Evolutionary conservation across 257 asterid species (phyloP).

Genomic region (Coffea eugenioides): DNA sequence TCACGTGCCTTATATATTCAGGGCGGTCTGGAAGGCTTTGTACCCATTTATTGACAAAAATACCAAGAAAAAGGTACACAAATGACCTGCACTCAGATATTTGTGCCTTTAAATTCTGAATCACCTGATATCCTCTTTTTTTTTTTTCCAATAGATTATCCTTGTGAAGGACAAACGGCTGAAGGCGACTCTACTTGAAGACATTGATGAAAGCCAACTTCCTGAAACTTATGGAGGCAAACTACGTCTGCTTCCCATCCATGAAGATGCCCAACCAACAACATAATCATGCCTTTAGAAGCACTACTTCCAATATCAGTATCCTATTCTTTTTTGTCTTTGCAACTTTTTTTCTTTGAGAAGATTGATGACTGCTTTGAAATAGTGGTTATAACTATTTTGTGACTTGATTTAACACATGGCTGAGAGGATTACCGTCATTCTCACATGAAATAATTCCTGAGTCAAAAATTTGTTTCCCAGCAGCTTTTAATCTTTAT

Average conservation of each 20-base stretch:
- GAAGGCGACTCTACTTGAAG: slow-evolving; percentile 51
- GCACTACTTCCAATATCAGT: not conserved
- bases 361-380: not conserved
- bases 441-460: no score
- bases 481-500: no score
- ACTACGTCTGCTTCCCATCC: slow-evolving; percentile 67
- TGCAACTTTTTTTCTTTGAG: no score
- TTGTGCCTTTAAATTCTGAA: not conserved
- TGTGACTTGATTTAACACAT: not conserved
- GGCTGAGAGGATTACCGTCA: not conserved
- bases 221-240: slow-evolving; percentile 83
- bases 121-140: not conserved
- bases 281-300: not conserved
- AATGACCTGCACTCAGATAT: not conserved
- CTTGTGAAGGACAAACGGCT: slow-evolving; percentile 64
- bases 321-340: no score
- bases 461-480: no score
- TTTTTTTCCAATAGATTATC: slow-evolving; percentile 35
- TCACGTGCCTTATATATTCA: slow-evolving; percentile 61
- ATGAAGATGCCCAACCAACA: slow-evolving; percentile 32
- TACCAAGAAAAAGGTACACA: slow-evolving; percentile 66
- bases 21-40: slow-evolving; percentile 65
- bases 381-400: not conserved
- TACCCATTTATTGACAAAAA: slow-evolving; percentile 73
- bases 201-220: slow-evolving; percentile 71